Base-by-base conservation (phyloP, 179 eudicot genomes). In the Drosera spatulata region DNA sequence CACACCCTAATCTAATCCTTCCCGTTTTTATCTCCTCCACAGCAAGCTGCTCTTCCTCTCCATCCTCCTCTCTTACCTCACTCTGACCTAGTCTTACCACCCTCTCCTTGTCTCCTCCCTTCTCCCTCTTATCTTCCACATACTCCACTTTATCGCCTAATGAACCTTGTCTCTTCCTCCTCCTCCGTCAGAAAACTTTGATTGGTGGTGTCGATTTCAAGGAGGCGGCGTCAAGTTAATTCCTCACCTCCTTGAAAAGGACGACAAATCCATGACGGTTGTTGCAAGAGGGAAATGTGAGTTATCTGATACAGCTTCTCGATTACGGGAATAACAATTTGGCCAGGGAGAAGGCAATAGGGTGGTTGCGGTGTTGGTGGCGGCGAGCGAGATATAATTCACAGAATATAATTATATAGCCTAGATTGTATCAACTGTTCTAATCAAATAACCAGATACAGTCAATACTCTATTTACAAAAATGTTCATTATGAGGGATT, bases 201-300 rank as follows among this genome's bases (percentile, higher is more conserved):
- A 74, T 84, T 72, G 90, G 84, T 3, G 84, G 86, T 2, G 42
- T 52, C 0, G 84, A 79, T 60, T 84, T 79, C 61, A 79, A 79
- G 74, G 69, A 66, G 63, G 79, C 79, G 22, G 84, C 86, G 2
- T 81, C 37, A 84, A 84, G 5, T 74, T 80, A 0, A 58, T n/a
- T 84, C 59, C 76, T 10, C 67, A 67, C 47, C 66, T 83, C 0
- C 73, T 83, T 7, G 38, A 41, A 0, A 78, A 80, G 6, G 79
- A 80, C 1, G 77, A 72, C 3, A 81, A 76, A 38, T 44, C 79
- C 0, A 65, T 76, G 3, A 14, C 13, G 2, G 42, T 78, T 7
- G 79, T 77, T 5, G 65, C 83, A 61, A 2, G 81, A 83, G 60
- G 85, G 83, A 3, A 74, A 80, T 15, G 38, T 78, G 1, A 56